A percentile compares a stretch with the other conserved stretches of the same genome.
phyloP scores from a whole-genome alignment of 2,329 filamentous ascomycete species.

The Fusarium hainanense region DNA sequence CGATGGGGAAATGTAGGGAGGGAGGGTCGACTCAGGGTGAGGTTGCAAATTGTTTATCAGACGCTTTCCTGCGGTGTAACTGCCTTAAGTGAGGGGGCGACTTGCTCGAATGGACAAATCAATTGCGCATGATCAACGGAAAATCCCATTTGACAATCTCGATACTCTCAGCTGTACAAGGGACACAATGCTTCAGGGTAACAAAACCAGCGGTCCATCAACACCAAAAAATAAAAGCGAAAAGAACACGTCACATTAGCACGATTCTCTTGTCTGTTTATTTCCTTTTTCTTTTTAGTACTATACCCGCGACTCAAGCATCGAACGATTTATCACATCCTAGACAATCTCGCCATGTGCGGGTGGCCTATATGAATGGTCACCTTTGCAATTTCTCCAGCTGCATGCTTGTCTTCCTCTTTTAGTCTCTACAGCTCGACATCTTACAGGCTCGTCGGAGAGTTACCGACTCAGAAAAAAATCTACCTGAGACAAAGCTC shows the following conservation, averaged over 20 bases:
- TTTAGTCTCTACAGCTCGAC: not conserved
- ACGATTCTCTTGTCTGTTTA: not conserved
- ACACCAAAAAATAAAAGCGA: not conserved
- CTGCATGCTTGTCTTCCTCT: not conserved
- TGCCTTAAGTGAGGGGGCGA: not conserved
- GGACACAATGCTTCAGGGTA: not conserved
- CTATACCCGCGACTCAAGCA: not conserved
- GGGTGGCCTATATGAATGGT: not conserved
- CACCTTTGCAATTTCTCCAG: not conserved
- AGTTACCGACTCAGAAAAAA: rapidly evolving
- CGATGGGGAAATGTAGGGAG: not conserved
- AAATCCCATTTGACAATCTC: not conserved
- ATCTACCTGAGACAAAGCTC: not conserved
- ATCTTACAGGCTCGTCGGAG: not conserved
- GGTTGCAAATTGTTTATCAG: not conserved
- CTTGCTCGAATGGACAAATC: not conserved
- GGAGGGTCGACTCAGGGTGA: not conserved
- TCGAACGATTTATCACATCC: not conserved
- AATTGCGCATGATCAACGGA: not conserved
- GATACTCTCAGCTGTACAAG: not conserved
- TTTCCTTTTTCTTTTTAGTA: not conserved
- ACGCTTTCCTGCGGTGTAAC: not conserved
- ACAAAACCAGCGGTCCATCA: not conserved
- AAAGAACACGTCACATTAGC: not conserved
- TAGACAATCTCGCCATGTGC: not conserved